Conservation (phyloP, 768 basidiomycete genomes). For the Suillus subalutaceus region DNA sequence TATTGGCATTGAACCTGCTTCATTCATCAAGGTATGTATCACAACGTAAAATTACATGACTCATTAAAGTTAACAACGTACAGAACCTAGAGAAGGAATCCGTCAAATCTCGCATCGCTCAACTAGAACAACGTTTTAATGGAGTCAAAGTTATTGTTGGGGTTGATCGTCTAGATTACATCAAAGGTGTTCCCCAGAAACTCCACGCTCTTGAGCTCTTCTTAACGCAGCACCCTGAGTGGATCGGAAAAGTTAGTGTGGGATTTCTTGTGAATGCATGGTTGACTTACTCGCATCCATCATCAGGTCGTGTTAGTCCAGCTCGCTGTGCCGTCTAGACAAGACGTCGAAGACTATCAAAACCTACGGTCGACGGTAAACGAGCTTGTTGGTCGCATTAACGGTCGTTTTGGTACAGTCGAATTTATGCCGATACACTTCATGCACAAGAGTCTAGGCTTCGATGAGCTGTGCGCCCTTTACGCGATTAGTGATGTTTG, state of each 20-base stretch:
- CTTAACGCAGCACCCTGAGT: slow-evolving; percentile 96
- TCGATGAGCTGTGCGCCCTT: slow-evolving; percentile 96
- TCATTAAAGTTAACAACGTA: slow-evolving; percentile 9
- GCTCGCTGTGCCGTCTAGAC: slow-evolving; percentile 94
- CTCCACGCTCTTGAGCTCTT: slow-evolving; percentile 96
- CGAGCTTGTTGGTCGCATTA: slow-evolving; percentile 97
- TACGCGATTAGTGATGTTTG: slow-evolving; percentile 98
- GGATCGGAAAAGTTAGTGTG: slow-evolving; percentile 86
- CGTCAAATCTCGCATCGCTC: slow-evolving; percentile 79
- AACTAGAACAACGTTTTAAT: slow-evolving; percentile 87
- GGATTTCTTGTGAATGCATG: neutral
- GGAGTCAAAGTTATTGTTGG: slow-evolving; percentile 98
- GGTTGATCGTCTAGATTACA: slow-evolving; percentile 97
- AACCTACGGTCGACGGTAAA: slow-evolving; percentile 95
- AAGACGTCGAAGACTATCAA: slow-evolving; percentile 99
- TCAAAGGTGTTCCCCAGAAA: slow-evolving; percentile 99
- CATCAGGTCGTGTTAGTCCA: slow-evolving; percentile 90
- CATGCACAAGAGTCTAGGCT: slow-evolving; percentile 93
- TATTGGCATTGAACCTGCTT: slow-evolving; percentile 94
- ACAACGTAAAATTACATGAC: neutral
- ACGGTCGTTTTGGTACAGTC: slow-evolving; percentile 97
- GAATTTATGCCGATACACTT: slow-evolving; percentile 99
- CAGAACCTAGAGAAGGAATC: slow-evolving; percentile 79
- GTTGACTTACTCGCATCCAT: slow-evolving; percentile 11
- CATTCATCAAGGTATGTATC: slow-evolving; percentile 76